Evolutionary conservation across 495 filamentous ascomycete genomes (phyloP).

Genomic region (Penicillium nucicola): DNA sequence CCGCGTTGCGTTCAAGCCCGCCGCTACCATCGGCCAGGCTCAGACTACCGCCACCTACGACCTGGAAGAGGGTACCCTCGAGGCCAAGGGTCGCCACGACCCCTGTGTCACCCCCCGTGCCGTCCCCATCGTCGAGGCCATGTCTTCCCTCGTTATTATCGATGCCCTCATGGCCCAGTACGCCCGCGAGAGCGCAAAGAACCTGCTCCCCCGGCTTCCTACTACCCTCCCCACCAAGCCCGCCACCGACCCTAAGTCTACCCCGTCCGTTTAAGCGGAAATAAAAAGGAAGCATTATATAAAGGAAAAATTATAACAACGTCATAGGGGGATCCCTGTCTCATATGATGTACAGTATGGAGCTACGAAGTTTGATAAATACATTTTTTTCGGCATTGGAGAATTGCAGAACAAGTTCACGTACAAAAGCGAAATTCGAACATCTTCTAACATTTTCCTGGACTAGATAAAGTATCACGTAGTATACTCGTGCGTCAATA

Average conservation of each 20-base stretch:
- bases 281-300: neutral
- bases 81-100: slow-evolving; percentile 94
- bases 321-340: neutral
- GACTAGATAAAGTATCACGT: too few species aligned
- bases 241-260: slow-evolving; percentile 21
- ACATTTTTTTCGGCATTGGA: neutral
- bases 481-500: too few species aligned
- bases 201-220: slow-evolving; percentile 37
- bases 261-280: slow-evolving; percentile 6
- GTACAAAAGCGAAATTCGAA: too few species aligned
- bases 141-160: slow-evolving; percentile 88
- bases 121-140: slow-evolving; percentile 94
- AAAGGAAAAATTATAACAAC: slow-evolving; percentile 1
- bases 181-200: slow-evolving; percentile 53
- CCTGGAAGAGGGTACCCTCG: slow-evolving; percentile 69
- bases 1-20: slow-evolving; percentile 91
- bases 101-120: slow-evolving; percentile 93
- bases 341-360: neutral
- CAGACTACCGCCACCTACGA: slow-evolving; percentile 83
- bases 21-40: slow-evolving; percentile 91
- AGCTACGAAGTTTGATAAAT: neutral
- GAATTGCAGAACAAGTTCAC: neutral
- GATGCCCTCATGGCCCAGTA: slow-evolving; percentile 89
- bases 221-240: slow-evolving; percentile 37
- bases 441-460: too few species aligned